These are phyloP conservation scores for Cladosporium sp. DNA, from an alignment of 2,329 filamentous ascomycete species.

Conservation along the genomic window DNA sequence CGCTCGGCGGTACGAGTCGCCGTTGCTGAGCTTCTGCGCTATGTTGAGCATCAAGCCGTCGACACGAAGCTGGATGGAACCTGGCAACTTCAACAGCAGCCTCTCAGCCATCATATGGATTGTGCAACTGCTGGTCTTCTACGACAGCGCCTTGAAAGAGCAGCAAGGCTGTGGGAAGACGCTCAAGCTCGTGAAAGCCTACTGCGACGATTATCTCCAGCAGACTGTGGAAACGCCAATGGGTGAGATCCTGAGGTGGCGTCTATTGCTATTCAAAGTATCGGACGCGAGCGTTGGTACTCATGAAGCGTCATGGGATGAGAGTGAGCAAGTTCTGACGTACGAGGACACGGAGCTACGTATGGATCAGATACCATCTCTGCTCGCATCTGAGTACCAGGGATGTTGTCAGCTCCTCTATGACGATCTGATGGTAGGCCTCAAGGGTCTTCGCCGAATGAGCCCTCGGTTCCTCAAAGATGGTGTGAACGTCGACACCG, in stretches of 20 bases:
- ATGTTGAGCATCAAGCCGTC: slow-evolving; percentile 15
- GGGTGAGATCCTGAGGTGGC: slow-evolving; percentile 13
- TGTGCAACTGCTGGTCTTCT: slow-evolving; percentile 12
- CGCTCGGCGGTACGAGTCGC: slow-evolving; percentile 10
- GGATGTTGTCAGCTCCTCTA: slow-evolving; percentile 1
- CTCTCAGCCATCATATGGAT: slow-evolving; percentile 12
- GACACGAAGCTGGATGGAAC: slow-evolving; percentile 12
- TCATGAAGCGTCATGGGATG: slow-evolving; percentile 9
- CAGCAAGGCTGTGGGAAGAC: slow-evolving; percentile 8
- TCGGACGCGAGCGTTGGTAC: slow-evolving; percentile 5
- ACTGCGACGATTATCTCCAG: slow-evolving; percentile 5
- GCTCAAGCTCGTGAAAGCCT: slow-evolving; percentile 6
- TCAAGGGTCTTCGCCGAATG: neutral
- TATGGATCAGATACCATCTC: no score
- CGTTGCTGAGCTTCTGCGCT: slow-evolving; percentile 13
- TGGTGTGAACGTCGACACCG: slow-evolving; percentile 6
- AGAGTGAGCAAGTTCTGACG: no score
- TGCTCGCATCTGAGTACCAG: no score
- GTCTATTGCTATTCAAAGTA: slow-evolving; percentile 11
- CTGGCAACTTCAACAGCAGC: slow-evolving; percentile 14
- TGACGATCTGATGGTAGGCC: slow-evolving; percentile 8
- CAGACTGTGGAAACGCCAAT: slow-evolving; percentile 13
- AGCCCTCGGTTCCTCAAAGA: neutral
- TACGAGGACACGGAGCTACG: no score
- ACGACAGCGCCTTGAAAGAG: slow-evolving; percentile 9